Evolutionary conservation across 1,284 basidiomycete genomes (phyloP).

Genomic region (Microbotryum scabiosae): DNA sequence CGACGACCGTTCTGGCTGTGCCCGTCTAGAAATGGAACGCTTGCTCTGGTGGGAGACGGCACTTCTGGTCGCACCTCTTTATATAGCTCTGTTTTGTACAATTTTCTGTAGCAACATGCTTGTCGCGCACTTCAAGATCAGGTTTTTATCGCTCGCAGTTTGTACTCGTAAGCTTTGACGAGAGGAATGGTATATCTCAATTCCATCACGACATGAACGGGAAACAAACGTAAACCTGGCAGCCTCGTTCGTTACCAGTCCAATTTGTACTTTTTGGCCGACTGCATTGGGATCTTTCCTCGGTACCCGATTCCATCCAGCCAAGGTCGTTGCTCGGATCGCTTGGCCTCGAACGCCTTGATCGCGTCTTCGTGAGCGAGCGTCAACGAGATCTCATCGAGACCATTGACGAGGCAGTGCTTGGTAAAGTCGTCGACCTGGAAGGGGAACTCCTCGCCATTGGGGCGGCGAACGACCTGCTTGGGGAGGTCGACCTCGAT

Average conservation of each 20-base stretch:
- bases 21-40: no score
- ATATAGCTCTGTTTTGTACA: no score
- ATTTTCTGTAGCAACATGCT: no score
- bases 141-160: no score
- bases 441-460: slow-evolving; percentile 69
- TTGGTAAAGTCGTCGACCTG: slow-evolving; percentile 76
- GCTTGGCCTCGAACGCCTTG: slow-evolving; percentile 62
- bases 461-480: slow-evolving; percentile 66
- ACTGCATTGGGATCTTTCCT: slow-evolving; percentile 45
- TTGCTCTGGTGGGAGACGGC: no score
- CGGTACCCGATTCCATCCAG: slow-evolving; percentile 72
- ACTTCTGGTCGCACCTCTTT: no score
- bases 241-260: slow-evolving; percentile 55
- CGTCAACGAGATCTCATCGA: slow-evolving; percentile 89
- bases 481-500: slow-evolving; percentile 85
- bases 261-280: slow-evolving; percentile 49
- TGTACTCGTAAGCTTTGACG: no score
- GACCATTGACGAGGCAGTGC: slow-evolving; percentile 82
- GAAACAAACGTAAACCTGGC: slow-evolving; percentile 23
- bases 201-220: no score
- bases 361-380: slow-evolving; percentile 66
- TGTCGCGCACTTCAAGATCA: no score
- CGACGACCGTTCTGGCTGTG: no score
- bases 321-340: slow-evolving; percentile 80
- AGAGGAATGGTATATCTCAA: no score